Conservation (phyloP, 352 stramenopile genomes). For the Globisporangium cederbergense region DNA sequence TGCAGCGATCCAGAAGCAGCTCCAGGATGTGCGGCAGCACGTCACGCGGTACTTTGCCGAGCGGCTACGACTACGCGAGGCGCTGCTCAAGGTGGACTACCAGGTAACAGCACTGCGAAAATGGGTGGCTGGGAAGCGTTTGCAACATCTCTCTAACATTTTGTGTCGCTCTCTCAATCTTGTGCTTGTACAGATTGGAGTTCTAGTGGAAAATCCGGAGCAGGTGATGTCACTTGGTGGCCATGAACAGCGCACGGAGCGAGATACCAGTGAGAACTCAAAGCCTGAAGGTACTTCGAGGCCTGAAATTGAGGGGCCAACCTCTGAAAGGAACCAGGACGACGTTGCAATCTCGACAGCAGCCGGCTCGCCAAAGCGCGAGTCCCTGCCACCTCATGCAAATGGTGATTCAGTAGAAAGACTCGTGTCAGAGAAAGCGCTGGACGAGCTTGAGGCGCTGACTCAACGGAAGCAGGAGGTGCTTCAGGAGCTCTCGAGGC, state of each 20-base stretch:
- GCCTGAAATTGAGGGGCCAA: slow-evolving; percentile 3
- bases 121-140: neutral
- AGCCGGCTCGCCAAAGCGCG: neutral
- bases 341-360: neutral
- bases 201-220: neutral
- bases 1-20: slow-evolving; percentile 6
- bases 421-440: neutral
- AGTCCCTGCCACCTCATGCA: neutral
- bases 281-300: neutral
- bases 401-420: neutral
- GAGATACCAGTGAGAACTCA: neutral
- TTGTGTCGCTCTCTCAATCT: neutral
- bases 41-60: slow-evolving; percentile 88
- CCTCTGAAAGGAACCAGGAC: slow-evolving; percentile 12
- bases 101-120: slow-evolving; percentile 27
- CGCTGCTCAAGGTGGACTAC: slow-evolving; percentile 78
- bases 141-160: neutral
- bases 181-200: slow-evolving; percentile 7
- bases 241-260: neutral
- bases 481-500: slow-evolving; percentile 6
- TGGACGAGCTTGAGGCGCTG: slow-evolving; percentile 6
- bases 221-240: too few species aligned
- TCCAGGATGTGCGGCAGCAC: slow-evolving; percentile 52
- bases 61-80: slow-evolving; percentile 68
- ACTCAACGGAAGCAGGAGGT: neutral